Evolutionary conservation across 306 rosid species (phyloP), one percentile per base, ranked within the genome.

Genomic region (Vigna hirtella): DNA sequence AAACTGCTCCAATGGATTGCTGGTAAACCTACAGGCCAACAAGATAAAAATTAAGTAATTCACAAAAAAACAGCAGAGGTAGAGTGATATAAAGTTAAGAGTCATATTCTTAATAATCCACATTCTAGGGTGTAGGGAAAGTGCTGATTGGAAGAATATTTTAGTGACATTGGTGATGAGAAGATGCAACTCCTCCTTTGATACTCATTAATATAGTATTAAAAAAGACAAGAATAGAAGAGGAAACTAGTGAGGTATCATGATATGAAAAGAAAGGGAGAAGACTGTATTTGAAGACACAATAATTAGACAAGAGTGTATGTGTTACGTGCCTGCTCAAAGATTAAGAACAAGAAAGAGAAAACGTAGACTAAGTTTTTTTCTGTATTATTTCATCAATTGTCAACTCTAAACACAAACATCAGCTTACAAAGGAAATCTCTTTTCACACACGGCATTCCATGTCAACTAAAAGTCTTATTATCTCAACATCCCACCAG

Each of bases 1-100:
- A 91, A 70, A 91, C 97, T 15, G 99, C 95, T 9, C 90, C 98
- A 85, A 95, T 95, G 9, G 99, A 95, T 83, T 95, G 99, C 43
- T 95, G 99, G 86, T 95, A 95, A 65, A 95, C 99, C 99, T 95
- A 87, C 34, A 17, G 74, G 56, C 30, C 63, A 85, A 76, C 36
- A 80, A 58, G 58, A 62, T 11, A 48, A 42, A 43, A 48, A 77
- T 50, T 66, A 79, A 75, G 81, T 26, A 26, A 26, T 26, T 58
- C 59, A 36, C 32, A 74, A 52, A 59, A 26, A 53, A 14, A 36
- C 3, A 40, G 53, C 57, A 72, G 24, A 79, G 48, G 34, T 17
- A 47, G 14, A 13, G 62, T 26, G 63, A 57, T 52, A 77, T 26
- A 47, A 68, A 43, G 49, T 42, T 16, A 62, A 48, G 53, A 55